Evolutionary conservation across 768 basidiomycete species (phyloP).

Genomic region (Kwoniella sp.): DNA sequence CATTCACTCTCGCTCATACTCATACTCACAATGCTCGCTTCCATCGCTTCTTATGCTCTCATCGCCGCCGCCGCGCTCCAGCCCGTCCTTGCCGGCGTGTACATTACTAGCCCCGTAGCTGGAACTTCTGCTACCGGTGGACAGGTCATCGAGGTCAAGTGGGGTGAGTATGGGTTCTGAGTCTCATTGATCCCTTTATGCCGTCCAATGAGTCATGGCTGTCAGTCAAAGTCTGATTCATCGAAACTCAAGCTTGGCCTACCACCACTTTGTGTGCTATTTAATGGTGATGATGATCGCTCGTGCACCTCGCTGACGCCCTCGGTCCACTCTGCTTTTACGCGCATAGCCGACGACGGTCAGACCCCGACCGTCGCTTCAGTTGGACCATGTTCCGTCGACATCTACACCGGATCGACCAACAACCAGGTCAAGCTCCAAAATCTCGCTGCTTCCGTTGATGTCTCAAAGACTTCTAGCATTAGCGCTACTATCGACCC

Average conservation of each 20-base stretch:
- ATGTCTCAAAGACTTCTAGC: slow-evolving; percentile 48
- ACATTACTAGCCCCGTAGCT: slow-evolving; percentile 50
- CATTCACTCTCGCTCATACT: slow-evolving; percentile 1
- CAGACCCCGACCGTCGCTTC: slow-evolving; percentile 44
- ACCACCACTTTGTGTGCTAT: too few species aligned
- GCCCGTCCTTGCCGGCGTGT: slow-evolving; percentile 51
- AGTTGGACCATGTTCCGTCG: slow-evolving; percentile 49
- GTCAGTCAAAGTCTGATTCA: too few species aligned
- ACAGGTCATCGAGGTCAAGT: slow-evolving; percentile 47
- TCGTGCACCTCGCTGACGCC: slow-evolving; percentile 6
- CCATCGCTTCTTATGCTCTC: slow-evolving; percentile 32
- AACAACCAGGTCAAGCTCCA: slow-evolving; percentile 52
- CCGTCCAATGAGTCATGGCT: too few species aligned
- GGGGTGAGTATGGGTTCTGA: slow-evolving; percentile 42
- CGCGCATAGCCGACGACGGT: slow-evolving; percentile 47
- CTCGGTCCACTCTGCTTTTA: slow-evolving; percentile 7
- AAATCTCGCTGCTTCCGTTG: slow-evolving; percentile 50
- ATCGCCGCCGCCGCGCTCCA: slow-evolving; percentile 32
- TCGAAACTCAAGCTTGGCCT: too few species aligned
- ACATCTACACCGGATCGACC: slow-evolving; percentile 51
- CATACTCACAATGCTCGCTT: slow-evolving; percentile 35
- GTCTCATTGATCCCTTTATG: too few species aligned
- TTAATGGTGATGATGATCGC: background rate
- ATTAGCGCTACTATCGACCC: slow-evolving; percentile 49
- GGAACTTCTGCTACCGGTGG: slow-evolving; percentile 39